Base-by-base conservation (phyloP, 2,329 filamentous ascomycete genomes). In the Fusarium sambucinum region DNA sequence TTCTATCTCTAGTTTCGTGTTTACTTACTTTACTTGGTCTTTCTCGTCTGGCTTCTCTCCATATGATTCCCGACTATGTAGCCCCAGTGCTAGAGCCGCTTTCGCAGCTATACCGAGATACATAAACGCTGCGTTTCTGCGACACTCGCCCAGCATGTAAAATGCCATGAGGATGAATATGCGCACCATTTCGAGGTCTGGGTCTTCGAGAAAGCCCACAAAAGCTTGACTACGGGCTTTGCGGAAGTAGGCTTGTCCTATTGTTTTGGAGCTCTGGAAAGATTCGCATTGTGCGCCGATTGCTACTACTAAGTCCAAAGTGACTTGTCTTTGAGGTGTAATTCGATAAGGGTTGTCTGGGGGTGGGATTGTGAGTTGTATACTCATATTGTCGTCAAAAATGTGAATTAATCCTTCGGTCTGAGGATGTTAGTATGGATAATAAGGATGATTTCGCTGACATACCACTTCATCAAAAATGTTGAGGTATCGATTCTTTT, bases 51-150 rank as follows among this genome's bases (percentile, higher is more conserved):
- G 70, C 1, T 60, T 44, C 3, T 59, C 55, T 3, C 64, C 41
- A n/a, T 74, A 74, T 3, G 70, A 72, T 38, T 74, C 72, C 29
- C 69, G 46, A 9, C 70, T 76, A 52, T 89, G 86, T 9, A 89
- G 70, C 0, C 87, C 88, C 1, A 90, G 70, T 0, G 86, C 85
- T 5, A 85, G 83, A 1, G 87, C 87, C 1, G 87, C 85, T 54
- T 86, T 83, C 0, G 84, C 80, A 2, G 87, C 87, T 11, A 89
- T 83, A 0, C 87, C 87, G 4, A 90, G 74, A 56, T 89, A 89
- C 85, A 90, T 88, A 54, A 88, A 90, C 0, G 87, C 87, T 1
- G 87, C 82, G 80, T 93, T 89, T 67, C 88, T 90, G 66, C 86
- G 80, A 63, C 87, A 82, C 40, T 79, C 73, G 33, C 86, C 87